Evolutionary conservation across 345 rosid species (phyloP), one percentile per base, ranked within the genome.

Genomic region (Acer yangbiense): DNA sequence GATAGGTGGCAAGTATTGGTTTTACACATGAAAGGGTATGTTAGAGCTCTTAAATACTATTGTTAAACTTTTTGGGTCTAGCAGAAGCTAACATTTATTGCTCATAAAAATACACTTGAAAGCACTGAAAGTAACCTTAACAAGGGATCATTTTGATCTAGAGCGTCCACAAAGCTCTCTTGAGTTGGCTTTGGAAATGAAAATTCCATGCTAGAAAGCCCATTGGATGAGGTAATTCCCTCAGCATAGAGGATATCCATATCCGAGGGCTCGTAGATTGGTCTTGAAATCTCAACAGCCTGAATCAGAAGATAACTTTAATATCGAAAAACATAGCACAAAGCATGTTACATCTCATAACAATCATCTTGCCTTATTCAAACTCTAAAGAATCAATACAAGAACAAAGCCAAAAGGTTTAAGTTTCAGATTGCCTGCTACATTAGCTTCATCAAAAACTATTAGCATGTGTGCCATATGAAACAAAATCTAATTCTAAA

Each of bases 201-300:
- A 87, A 92, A 96, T 20, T 92, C 97, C 86, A 90, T 88, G 88
- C 71, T 82, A 32, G 90, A 90, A 74, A 90, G 91, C 65, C 97
- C 89, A 16, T 87, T 90, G 80, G 91, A 88, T 66, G 92, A 82
- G 32, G 90, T 68, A 16, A 89, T 83, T 76, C 97, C 97, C 79
- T 96, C 95, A 43, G 95, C 88, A 75, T 92, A 90, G 78, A 96
- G 77, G 78, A 93, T 88, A 83, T 96, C 99, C 88, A 86, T 84
- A 23, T 96, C 92, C 29, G 97, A 88, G 61, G 98, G 98, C 77
- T 83, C 86, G 44, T 92, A 96, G 73, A 85, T 91, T 76, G 88
- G 61, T 83, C 81, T 92, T 50, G 90, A 89, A 79, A 93, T 84
- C 87, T 91, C 99, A 74, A 82, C 87, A 81, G 95, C 94, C 99